Evolutionary conservation across 495 filamentous ascomycete species (phyloP).

Genomic region (Monascus purpureus): DNA sequence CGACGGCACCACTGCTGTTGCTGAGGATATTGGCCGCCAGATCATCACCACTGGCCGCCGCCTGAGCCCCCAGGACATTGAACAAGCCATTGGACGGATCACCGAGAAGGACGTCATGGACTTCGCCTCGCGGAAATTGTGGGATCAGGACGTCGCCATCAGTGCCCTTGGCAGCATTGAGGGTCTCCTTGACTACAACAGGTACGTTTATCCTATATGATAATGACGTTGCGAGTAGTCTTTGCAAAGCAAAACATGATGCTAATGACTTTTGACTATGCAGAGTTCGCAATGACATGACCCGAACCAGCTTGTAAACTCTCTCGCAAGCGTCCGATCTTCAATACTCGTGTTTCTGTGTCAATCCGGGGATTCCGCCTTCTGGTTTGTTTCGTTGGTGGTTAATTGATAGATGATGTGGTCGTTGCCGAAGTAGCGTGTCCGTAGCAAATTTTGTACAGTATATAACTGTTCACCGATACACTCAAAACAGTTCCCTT

Average conservation of each 20-base stretch:
- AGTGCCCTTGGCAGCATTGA: slow-evolving; percentile 86
- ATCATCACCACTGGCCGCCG: slow-evolving; percentile 93
- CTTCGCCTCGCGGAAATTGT: slow-evolving; percentile 80
- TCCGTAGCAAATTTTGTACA: slow-evolving; percentile 18
- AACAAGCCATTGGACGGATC: slow-evolving; percentile 72
- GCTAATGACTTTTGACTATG: not conserved
- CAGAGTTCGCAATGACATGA: slow-evolving; percentile 79
- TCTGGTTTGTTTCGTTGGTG: slow-evolving; percentile 6
- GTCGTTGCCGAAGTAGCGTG: slow-evolving; percentile 6
- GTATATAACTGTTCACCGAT: slow-evolving; percentile 19
- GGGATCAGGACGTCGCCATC: slow-evolving; percentile 94
- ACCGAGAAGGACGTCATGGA: slow-evolving; percentile 95
- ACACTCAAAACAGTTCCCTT: slow-evolving; percentile 15
- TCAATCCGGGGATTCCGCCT: too few species aligned
- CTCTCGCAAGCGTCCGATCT: slow-evolving; percentile 4
- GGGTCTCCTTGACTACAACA: slow-evolving; percentile 76
- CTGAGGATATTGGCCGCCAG: slow-evolving; percentile 97
- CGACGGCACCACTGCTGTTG: slow-evolving; percentile 91
- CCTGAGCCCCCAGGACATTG: slow-evolving; percentile 84
- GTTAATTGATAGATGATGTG: slow-evolving; percentile 17
- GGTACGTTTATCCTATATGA: not conserved
- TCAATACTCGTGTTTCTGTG: slow-evolving; percentile 4
- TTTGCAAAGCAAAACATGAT: too few species aligned
- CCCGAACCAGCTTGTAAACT: slow-evolving; percentile 50
- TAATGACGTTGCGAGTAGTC: too few species aligned